phyloP scores from a whole-genome alignment of 2,329 filamentous ascomycete genomes.

The Neodidymelliopsis sp. region DNA sequence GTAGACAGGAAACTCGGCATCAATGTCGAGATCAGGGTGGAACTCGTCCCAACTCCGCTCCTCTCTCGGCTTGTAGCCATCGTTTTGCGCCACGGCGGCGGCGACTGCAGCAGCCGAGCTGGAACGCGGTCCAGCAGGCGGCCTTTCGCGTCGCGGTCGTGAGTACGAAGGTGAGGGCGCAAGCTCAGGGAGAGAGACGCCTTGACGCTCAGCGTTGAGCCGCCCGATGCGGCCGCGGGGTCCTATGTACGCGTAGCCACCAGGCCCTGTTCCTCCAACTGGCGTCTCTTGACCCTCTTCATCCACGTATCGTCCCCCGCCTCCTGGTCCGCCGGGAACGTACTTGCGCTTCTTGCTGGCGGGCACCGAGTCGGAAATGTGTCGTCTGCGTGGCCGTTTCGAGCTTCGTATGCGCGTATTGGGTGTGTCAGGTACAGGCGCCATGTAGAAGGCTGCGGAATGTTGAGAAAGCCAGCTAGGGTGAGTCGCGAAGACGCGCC shows the following conservation, averaged over 20 bases:
- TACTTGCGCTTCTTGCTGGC: constrained; percentile 65
- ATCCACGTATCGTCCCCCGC: constrained; percentile 84
- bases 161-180: constrained; percentile 56
- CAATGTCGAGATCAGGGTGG: constrained; percentile 92
- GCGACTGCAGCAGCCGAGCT: constrained; percentile 88
- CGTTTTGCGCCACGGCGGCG: constrained; percentile 85
- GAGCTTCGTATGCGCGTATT: constrained; percentile 46
- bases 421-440: constrained; percentile 46
- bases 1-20: constrained; percentile 79
- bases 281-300: constrained; percentile 69
- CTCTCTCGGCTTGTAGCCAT: constrained; percentile 96
- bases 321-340: constrained; percentile 84
- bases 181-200: constrained; percentile 53
- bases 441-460: constrained; percentile 41
- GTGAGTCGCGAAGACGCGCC: constrained; percentile 42
- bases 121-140: constrained; percentile 69
- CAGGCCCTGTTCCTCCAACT: constrained; percentile 58
- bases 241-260: constrained; percentile 59
- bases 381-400: constrained; percentile 42
- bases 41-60: constrained; percentile 98
- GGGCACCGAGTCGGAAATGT: constrained; percentile 51
- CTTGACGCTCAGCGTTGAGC: constrained; percentile 55
- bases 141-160: constrained; percentile 49
- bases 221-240: constrained; percentile 63
- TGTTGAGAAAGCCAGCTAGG: constrained; percentile 37